A percentile compares a stretch with the other conserved stretches of the same genome.
Conservation (phyloP, 2,329 filamentous ascomycete species). For the Sporothrix luriei region DNA sequence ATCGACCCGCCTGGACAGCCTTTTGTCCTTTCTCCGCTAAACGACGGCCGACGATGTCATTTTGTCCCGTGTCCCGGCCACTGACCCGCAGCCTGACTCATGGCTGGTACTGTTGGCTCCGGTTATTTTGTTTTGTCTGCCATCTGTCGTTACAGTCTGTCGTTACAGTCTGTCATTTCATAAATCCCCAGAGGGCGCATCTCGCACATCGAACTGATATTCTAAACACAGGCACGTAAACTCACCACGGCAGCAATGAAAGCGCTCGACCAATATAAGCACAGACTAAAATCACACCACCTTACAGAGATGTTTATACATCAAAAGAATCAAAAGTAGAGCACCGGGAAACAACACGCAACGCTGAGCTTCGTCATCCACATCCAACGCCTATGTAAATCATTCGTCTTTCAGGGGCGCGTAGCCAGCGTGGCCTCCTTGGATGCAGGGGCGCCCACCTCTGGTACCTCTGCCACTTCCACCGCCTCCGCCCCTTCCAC, state of each 20-base stretch:
- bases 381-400: background rate
- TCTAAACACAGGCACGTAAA: background rate
- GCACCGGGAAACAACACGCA: background rate
- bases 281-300: too few species aligned
- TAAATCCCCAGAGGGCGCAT: background rate
- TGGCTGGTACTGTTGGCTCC: background rate
- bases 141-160: background rate
- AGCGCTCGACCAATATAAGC: background rate
- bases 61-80: background rate
- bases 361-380: background rate
- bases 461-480: background rate
- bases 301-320: background rate
- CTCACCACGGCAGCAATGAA: background rate
- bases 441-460: background rate
- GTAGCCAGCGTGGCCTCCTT: background rate
- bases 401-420: background rate
- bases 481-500: background rate
- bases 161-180: background rate
- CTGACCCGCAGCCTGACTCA: background rate
- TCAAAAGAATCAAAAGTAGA: background rate
- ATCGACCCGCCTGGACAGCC: background rate
- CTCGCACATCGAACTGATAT: background rate
- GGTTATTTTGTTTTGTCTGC: background rate
- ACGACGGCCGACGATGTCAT: background rate
- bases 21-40: background rate